Evolutionary conservation across 2,329 filamentous ascomycete species (phyloP), one percentile per base, ranked within the genome.

Genomic region (Fusarium floridanum): DNA sequence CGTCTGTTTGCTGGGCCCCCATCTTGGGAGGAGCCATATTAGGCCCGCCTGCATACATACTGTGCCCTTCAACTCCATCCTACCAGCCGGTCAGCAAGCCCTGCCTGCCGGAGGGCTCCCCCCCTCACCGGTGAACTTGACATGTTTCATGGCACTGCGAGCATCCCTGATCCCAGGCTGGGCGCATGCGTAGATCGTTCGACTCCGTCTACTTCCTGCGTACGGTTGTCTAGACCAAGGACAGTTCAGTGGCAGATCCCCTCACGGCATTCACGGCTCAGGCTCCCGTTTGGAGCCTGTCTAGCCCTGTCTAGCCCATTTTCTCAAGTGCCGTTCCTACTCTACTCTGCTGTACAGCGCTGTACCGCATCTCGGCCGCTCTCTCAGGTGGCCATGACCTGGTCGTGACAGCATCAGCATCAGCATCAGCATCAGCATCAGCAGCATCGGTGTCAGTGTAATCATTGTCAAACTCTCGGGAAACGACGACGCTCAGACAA

Each of bases 121-220:
- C 64, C 64, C 67, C 70, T 74, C 73, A 74, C 75, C 72, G 72
- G 75, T 72, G 50, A 68, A 53, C 56, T 76, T 76, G 72, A 76
- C 62, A 76, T 77, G 67, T 69, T 67, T 56, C 61, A 76, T 76
- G 68, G 64, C 63, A 48, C 20, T 67, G 53, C 39, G 43, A 62
- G 16, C 61, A 67, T 71, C 69, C 70, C 73, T 76, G 72, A 61
- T 62, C 67, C 64, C 56, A 61, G 63, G 32, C 43, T 36, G 48
- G 45, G 41, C 36, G 64, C 64, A 71, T 59, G 37, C 39, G 67
- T 66, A 71, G 70, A 76, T 72, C 75, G 48, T 64, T 74, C 37
- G 65, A 74, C 67, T 48, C 36, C 43, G 41, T 32, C 45, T 66
- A n/a, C 36, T 45, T 17, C 14, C 43, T 27, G 12, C 43, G 41